phyloP scores from a whole-genome alignment of 2,329 filamentous ascomycete genomes.

The Fusarium torulosum region DNA sequence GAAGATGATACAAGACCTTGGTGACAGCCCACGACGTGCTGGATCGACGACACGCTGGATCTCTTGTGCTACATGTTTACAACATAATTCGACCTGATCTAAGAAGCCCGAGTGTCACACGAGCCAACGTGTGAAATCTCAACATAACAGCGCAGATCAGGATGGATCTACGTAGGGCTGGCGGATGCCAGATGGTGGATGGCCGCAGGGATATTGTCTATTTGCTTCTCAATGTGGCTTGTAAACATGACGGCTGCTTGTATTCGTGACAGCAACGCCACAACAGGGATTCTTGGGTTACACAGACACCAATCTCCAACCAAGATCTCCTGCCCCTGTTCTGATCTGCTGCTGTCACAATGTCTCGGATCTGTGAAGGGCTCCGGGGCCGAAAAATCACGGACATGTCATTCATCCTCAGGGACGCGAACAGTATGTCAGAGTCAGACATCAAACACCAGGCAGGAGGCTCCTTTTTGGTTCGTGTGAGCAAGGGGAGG shows the following conservation, averaged over 20 bases:
- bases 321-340: conserved; percentile 33
- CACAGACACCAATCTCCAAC: conserved; percentile 24
- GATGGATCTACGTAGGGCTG: conserved; percentile 27
- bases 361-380: conserved; percentile 27
- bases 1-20: conserved; percentile 27
- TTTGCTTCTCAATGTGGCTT: conserved; percentile 16
- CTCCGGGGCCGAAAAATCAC: conserved; percentile 37
- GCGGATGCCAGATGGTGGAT: conserved; percentile 8
- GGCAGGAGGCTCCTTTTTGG: conserved; percentile 5
- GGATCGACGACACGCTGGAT: conserved; percentile 44
- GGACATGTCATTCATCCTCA: conserved; percentile 21
- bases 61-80: conserved; percentile 38
- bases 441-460: no score
- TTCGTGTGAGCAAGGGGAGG: conserved; percentile 18
- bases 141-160: conserved; percentile 3
- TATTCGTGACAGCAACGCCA: conserved; percentile 27
- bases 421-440: neutral
- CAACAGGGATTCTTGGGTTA: conserved; percentile 18
- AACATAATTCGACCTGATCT: conserved; percentile 3
- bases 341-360: conserved; percentile 28
- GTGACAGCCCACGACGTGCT: conserved; percentile 36
- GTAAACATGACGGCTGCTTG: conserved; percentile 16
- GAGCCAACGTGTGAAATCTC: conserved; percentile 14
- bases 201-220: conserved; percentile 12
- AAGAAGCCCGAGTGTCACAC: conserved; percentile 26